Evolutionary conservation across 345 rosid genomes (phyloP), one percentile per base, ranked within the genome.

Genomic region (Lepidium aucheri): DNA sequence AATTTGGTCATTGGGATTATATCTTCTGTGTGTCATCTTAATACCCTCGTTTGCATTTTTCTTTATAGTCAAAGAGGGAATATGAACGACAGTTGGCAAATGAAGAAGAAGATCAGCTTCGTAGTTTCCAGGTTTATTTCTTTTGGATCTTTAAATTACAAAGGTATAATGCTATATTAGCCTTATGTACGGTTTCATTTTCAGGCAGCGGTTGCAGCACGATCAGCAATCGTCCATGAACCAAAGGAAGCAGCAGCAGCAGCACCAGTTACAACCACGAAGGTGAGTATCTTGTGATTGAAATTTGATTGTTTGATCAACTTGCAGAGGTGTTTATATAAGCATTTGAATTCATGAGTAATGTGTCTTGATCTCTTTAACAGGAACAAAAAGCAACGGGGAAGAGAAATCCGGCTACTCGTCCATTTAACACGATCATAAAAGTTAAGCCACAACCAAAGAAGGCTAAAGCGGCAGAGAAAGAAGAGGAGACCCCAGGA

Each of bases 201-300:
- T 65, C 83, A 94, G 99, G 96, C 87, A 15, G 99, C 96, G 7
- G 82, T 94, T 35, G 95, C 86, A 67, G 97, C 96, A 46, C 84
- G 78, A 51, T 75, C 92, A 33, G 68, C 76, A 20, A 54, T 70
- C 38, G 76, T 83, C 26, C 84, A 75, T 15, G 96, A 88, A 70
- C 77, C 84, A 71, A 72, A 83, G 67, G 99, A 94, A 65, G 63
- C 56, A 38, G 78, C 77, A 1, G 50, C n/a, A 6, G 32, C 43
- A 15, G 67, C 55, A 35, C 64, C 75, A n/a, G 60, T 67, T 51
- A 73, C 83, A 16, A 52, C 32, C 41, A 72, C 65, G 26, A 75
- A 78, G 84, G 96, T 88, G 61, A 68, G 81, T 79, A 60, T 74
- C 50, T 43, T 30, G 20, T 41, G 42, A 9, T 32, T 53, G 43